These are phyloP conservation scores for Talaromyces sp. DNA, from an alignment of 2,329 filamentous ascomycete species.

Conservation along the genomic window DNA sequence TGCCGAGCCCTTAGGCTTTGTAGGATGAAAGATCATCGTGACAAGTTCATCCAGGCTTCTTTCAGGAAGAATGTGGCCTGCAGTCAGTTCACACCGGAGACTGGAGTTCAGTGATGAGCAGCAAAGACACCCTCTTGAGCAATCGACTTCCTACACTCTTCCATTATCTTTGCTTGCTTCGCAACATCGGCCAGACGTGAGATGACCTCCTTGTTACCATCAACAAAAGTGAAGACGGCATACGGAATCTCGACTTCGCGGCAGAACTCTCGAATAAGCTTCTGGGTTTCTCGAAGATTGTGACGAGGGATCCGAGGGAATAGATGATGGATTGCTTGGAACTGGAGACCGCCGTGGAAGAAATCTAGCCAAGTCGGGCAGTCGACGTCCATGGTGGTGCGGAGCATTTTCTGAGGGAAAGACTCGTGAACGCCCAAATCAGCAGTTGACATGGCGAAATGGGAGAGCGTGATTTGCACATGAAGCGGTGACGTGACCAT, in stretches of 20 bases:
- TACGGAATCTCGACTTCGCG: slow-evolving; percentile 80
- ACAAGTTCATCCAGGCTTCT: neutral
- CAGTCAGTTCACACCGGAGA: neutral
- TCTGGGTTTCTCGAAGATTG: slow-evolving; percentile 74
- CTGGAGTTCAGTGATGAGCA: neutral
- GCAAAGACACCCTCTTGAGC: slow-evolving; percentile 12
- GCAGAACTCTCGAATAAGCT: slow-evolving; percentile 77
- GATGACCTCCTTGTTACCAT: slow-evolving; percentile 80
- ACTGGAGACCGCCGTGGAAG: slow-evolving; percentile 83
- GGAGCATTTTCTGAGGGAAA: slow-evolving; percentile 85
- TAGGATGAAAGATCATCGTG: neutral
- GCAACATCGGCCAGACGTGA: slow-evolving; percentile 73
- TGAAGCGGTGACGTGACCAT: slow-evolving; percentile 78
- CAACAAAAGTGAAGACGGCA: slow-evolving; percentile 78
- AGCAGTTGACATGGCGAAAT: slow-evolving; percentile 90
- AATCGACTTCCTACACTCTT: slow-evolving; percentile 64
- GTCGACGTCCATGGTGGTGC: slow-evolving; percentile 91
- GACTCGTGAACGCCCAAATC: slow-evolving; percentile 81
- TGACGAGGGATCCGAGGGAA: slow-evolving; percentile 82
- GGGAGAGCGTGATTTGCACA: slow-evolving; percentile 85
- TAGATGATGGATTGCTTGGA: slow-evolving; percentile 84
- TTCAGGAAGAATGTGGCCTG: neutral
- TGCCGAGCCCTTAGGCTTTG: neutral
- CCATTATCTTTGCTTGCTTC: slow-evolving; percentile 72
- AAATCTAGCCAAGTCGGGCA: slow-evolving; percentile 87